These are phyloP conservation scores for Blastobotrys serpentis DNA, from an alignment of 1,139 yeast species.

Conservation along the genomic window DNA sequence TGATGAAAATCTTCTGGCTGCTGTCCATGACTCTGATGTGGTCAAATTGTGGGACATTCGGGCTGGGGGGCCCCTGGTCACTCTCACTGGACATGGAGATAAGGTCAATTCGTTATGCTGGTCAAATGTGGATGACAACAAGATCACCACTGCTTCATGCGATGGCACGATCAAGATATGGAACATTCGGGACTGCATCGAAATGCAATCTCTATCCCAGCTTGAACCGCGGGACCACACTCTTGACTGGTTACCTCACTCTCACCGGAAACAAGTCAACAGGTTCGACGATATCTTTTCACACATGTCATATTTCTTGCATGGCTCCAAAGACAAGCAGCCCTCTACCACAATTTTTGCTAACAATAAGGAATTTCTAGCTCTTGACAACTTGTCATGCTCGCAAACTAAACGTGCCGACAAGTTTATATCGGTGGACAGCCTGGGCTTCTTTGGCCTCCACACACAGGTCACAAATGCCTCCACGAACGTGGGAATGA, in stretches of 20 bases:
- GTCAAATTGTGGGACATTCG: constrained; percentile 78
- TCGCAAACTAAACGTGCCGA: background rate
- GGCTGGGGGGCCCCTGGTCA: constrained; percentile 49
- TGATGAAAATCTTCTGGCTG: constrained; percentile 61
- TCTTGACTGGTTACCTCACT: constrained; percentile 34
- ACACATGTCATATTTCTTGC: constrained; percentile 32
- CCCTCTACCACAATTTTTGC: constrained; percentile 34
- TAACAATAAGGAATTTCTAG: constrained; percentile 33
- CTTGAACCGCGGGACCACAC: background rate
- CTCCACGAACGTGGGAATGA: background rate
- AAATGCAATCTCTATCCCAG: constrained; percentile 14
- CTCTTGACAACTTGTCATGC: constrained; percentile 19
- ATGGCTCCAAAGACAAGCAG: constrained; percentile 24
- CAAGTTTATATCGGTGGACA: constrained; percentile 28
- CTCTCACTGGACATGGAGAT: constrained; percentile 57
- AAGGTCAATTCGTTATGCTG: constrained; percentile 60
- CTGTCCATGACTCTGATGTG: constrained; percentile 60
- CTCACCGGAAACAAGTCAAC: constrained; percentile 34
- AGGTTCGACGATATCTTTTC: constrained; percentile 32
- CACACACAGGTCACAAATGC: constrained; percentile 23
- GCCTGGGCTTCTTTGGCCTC: constrained; percentile 34
- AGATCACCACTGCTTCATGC: constrained; percentile 57
- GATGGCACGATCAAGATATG: constrained; percentile 76
- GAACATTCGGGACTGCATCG: constrained; percentile 49
- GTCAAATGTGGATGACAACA: constrained; percentile 48